Evolutionary conservation across 495 filamentous ascomycete genomes (phyloP).

Genomic region (Lentithecium fluviatile): DNA sequence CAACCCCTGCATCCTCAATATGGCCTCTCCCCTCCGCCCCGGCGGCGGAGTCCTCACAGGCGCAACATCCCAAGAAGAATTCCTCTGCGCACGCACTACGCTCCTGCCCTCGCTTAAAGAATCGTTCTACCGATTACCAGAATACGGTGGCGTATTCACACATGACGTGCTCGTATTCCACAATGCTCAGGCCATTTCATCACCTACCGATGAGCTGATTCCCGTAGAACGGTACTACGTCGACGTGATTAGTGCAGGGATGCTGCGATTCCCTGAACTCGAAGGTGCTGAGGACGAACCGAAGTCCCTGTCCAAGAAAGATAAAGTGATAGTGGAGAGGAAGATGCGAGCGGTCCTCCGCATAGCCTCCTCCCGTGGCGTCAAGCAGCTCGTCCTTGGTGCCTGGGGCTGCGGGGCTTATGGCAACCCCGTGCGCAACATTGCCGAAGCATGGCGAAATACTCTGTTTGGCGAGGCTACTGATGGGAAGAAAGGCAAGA

Average conservation of each 20-base stretch:
- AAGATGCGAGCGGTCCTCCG: constrained; percentile 46
- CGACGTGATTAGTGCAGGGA: constrained; percentile 41
- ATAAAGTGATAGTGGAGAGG: constrained; percentile 30
- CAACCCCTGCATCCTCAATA: constrained; percentile 41
- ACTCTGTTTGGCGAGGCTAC: constrained; percentile 27
- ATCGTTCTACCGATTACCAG: constrained; percentile 42
- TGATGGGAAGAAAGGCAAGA: constrained; percentile 35
- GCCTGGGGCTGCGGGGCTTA: constrained; percentile 46
- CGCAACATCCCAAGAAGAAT: constrained; percentile 44
- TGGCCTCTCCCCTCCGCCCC: constrained; percentile 38
- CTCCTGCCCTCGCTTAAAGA: constrained; percentile 41
- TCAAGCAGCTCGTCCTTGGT: constrained; percentile 41
- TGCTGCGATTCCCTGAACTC: constrained; percentile 41
- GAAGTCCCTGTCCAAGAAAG: constrained; percentile 20
- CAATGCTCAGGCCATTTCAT: constrained; percentile 17
- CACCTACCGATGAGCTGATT: constrained; percentile 31
- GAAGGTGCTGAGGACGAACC: constrained; percentile 22
- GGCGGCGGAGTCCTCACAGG: constrained; percentile 39
- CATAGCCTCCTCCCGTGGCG: constrained; percentile 33
- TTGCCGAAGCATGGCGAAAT: constrained; percentile 41
- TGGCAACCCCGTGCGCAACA: constrained; percentile 43
- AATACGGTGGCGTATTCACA: constrained; percentile 39
- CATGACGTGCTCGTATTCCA: constrained; percentile 43
- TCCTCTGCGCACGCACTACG: constrained; percentile 44
- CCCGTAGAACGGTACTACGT: constrained; percentile 39